These are phyloP conservation scores for Penicillium sp. DNA, from an alignment of 2,329 filamentous ascomycete genomes.

Conservation along the genomic window DNA sequence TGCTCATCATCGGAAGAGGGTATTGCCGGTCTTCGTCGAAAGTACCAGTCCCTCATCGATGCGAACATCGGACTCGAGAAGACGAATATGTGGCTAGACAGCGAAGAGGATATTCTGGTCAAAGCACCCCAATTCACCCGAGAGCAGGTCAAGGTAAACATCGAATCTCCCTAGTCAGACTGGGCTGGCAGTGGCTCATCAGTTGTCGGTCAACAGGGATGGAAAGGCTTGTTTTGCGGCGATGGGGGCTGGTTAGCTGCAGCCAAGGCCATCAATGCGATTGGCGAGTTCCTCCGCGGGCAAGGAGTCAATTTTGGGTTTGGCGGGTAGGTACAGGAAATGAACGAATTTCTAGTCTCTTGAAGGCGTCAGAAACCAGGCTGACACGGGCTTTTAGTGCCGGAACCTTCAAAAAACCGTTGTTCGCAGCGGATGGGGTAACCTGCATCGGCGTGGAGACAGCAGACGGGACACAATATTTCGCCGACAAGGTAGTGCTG, in stretches of 20 bases:
- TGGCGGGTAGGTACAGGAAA: constrained; percentile 30
- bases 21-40: constrained; percentile 34
- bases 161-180: background rate
- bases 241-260: constrained; percentile 54
- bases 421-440: constrained; percentile 39
- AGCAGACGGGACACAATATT: constrained; percentile 44
- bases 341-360: background rate
- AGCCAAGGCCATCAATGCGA: constrained; percentile 51
- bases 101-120: constrained; percentile 47
- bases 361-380: background rate
- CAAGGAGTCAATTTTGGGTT: constrained; percentile 49
- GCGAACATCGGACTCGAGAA: constrained; percentile 36
- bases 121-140: constrained; percentile 45
- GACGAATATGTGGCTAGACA: constrained; percentile 48
- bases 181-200: background rate
- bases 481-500: constrained; percentile 48
- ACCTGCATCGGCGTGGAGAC: constrained; percentile 49
- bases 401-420: constrained; percentile 49
- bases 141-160: constrained; percentile 42
- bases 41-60: constrained; percentile 42
- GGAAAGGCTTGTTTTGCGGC: constrained; percentile 49
- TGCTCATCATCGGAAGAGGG: constrained; percentile 37
- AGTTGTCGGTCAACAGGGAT: constrained; percentile 32
- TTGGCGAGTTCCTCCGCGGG: constrained; percentile 42
- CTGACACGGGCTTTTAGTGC: constrained; percentile 27